phyloP scores from a whole-genome alignment of 78 protist species.

The Chrysochromulina parva region DNA sequence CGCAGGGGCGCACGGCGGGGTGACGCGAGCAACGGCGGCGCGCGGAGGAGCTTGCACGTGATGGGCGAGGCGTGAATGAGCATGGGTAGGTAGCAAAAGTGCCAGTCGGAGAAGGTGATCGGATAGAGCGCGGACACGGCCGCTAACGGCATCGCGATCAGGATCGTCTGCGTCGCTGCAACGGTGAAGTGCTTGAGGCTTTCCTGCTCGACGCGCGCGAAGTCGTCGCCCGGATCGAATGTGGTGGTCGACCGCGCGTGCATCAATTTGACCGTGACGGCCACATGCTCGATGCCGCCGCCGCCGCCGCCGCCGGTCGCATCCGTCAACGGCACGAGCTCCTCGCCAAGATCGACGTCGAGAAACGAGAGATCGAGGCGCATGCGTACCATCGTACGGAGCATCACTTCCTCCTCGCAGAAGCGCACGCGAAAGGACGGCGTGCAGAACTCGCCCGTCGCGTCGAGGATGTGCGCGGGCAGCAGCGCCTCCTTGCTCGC shows the following conservation, averaged over 20 bases:
- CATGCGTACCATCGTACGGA: not conserved
- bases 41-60: too few species aligned
- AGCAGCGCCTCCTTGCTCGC: not conserved
- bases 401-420: not conserved
- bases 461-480: not conserved
- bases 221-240: not conserved
- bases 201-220: too few species aligned
- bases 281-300: not conserved
- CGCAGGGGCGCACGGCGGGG: not conserved
- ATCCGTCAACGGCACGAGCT: not conserved
- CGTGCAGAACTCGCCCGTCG: not conserved
- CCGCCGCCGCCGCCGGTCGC: not conserved
- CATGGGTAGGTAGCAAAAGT: not conserved
- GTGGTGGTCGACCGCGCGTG: not conserved
- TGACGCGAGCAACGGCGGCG: not conserved
- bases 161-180: not conserved
- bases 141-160: not conserved
- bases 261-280: not conserved
- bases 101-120: not conserved
- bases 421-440: not conserved
- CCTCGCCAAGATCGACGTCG: not conserved
- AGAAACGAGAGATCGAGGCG: not conserved
- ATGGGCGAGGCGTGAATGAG: too few species aligned
- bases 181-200: not conserved
- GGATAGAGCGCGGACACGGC: not conserved